phyloP scores from a whole-genome alignment of 1,284 basidiomycete genomes.

The Ustilago xerochloae region DNA sequence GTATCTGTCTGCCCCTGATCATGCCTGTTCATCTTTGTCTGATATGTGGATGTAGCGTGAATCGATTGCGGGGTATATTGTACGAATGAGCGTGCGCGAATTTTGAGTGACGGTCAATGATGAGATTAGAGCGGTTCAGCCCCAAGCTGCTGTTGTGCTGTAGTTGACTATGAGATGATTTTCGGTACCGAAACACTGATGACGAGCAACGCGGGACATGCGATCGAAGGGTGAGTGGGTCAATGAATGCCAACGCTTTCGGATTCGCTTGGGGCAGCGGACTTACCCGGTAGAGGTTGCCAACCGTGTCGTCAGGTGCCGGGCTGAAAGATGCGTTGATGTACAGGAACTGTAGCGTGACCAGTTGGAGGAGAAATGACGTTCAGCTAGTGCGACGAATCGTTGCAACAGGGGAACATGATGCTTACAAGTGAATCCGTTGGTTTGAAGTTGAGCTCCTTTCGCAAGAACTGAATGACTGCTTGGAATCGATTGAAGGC shows the following conservation, averaged over 20 bases:
- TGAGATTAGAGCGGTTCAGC: constrained; percentile 27
- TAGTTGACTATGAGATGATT: constrained; percentile 66
- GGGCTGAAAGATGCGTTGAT: constrained; percentile 98
- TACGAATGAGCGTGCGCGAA: background rate
- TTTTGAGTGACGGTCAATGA: background rate
- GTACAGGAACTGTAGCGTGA: constrained; percentile 84
- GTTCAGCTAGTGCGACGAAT: too few species aligned
- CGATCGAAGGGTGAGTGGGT: background rate
- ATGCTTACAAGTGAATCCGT: constrained; percentile 83
- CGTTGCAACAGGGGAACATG: background rate
- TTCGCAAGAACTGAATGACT: constrained; percentile 91
- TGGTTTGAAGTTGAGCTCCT: constrained; percentile 87
- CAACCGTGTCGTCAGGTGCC: constrained; percentile 89
- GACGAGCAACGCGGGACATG: background rate
- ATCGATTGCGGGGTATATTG: constrained; percentile 19
- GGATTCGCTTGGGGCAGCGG: background rate
- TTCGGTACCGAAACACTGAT: constrained; percentile 63
- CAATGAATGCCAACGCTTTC: background rate
- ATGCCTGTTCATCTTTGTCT: background rate
- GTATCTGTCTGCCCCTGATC: background rate
- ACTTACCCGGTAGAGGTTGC: constrained; percentile 76
- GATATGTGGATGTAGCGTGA: background rate
- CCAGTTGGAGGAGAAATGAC: too few species aligned
- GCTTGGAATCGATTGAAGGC: constrained; percentile 93
- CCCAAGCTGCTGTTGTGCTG: constrained; percentile 65